phyloP scores from a whole-genome alignment of 495 filamentous ascomycete species.

The Xylaria curta region DNA sequence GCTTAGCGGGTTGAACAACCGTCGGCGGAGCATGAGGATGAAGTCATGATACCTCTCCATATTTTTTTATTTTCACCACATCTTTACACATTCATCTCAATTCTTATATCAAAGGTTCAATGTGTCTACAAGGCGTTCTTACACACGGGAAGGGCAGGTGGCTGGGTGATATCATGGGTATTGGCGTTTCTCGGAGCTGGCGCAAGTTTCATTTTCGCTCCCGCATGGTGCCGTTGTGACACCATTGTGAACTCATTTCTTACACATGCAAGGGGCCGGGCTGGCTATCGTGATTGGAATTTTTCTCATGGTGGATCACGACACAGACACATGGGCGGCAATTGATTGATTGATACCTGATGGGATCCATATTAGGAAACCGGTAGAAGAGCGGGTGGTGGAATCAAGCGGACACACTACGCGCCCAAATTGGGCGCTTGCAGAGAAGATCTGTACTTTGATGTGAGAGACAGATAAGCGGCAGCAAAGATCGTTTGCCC shows the following conservation, averaged over 20 bases:
- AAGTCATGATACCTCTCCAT: slow-evolving; percentile 32
- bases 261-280: slow-evolving; percentile 13
- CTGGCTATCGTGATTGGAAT: slow-evolving; percentile 3
- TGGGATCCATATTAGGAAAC: slow-evolving; percentile 16
- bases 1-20: slow-evolving; percentile 46
- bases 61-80: neutral
- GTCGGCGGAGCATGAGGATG: slow-evolving; percentile 47
- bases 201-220: slow-evolving; percentile 12
- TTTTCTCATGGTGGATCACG: slow-evolving; percentile 16
- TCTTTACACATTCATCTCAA: slow-evolving; percentile 3
- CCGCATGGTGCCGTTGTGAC: slow-evolving; percentile 17
- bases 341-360: slow-evolving; percentile 30
- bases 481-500: slow-evolving; percentile 19
- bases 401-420: slow-evolving; percentile 17
- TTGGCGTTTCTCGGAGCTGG: slow-evolving; percentile 25
- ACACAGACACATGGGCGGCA: slow-evolving; percentile 20
- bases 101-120: slow-evolving; percentile 11
- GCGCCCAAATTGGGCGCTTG: slow-evolving; percentile 24
- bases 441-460: slow-evolving; percentile 8
- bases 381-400: slow-evolving; percentile 8
- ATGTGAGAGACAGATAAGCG: slow-evolving; percentile 15
- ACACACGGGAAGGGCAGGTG: slow-evolving; percentile 5
- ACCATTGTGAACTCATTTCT: slow-evolving; percentile 3
- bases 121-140: slow-evolving; percentile 9
- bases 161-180: slow-evolving; percentile 22